Conservation (phyloP, 352 stramenopile genomes). For the Phytopythium sindhum region DNA sequence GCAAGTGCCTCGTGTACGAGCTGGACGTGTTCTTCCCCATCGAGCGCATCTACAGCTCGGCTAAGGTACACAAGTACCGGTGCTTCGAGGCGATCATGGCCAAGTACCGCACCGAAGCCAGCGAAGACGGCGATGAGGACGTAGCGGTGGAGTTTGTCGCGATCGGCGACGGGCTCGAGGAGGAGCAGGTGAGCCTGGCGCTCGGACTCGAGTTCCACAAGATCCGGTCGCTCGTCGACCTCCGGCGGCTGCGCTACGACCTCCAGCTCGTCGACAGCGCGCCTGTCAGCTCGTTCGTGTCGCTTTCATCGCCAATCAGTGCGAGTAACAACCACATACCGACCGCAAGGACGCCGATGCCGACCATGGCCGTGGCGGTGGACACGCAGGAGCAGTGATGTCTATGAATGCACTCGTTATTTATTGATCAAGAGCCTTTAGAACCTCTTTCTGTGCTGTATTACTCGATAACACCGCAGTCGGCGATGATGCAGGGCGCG, state of each 20-base stretch:
- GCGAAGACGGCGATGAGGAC: slow-evolving; percentile 2
- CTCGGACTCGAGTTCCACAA: slow-evolving; percentile 75
- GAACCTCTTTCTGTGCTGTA: not conserved
- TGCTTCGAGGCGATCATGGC: slow-evolving; percentile 77
- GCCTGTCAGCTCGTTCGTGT: not conserved
- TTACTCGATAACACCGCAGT: slow-evolving; percentile 57
- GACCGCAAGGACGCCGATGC: not conserved
- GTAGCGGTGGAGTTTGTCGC: slow-evolving; percentile 62
- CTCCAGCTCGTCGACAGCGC: slow-evolving; percentile 35
- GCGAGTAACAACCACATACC: not conserved
- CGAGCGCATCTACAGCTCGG: slow-evolving; percentile 72
- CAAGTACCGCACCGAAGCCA: slow-evolving; percentile 29
- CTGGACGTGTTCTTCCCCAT: slow-evolving; percentile 75
- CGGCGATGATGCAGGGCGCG: slow-evolving; percentile 60
- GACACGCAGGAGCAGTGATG: slow-evolving; percentile 9
- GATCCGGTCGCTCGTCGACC: slow-evolving; percentile 60
- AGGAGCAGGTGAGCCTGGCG: slow-evolving; percentile 67
- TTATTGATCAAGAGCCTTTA: slow-evolving; percentile 16
- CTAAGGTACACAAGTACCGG: slow-evolving; percentile 70
- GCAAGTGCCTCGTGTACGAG: slow-evolving; percentile 83
- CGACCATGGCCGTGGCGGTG: not conserved
- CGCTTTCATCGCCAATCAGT: not conserved
- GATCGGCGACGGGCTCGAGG: slow-evolving; percentile 73
- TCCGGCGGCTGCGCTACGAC: slow-evolving; percentile 58
- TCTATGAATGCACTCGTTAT: slow-evolving; percentile 18